Percentiles rank a stretch among this genome's conserved stretches.
Conservation (phyloP, 257 asterid species). For the Solanum stenotomum region DNA sequence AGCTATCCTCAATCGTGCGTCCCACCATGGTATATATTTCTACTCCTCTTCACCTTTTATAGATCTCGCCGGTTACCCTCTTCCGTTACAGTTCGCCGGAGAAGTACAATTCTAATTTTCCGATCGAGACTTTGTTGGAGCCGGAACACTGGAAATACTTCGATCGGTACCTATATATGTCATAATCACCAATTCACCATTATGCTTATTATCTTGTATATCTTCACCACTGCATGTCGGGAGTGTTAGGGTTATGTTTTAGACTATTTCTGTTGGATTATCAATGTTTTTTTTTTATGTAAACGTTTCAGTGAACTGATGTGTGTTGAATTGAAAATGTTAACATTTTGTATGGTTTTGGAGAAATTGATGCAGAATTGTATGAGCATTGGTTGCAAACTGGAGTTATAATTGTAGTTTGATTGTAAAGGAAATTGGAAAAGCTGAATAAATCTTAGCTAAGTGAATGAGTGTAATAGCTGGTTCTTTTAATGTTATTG, state of each 20-base stretch:
- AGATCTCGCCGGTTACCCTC: neutral
- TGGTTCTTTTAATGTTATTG: neutral
- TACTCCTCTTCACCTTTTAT: neutral
- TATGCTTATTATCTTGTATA: neutral
- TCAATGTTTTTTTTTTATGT: neutral
- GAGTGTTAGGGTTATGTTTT: conserved; percentile 1
- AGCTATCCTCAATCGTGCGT: neutral
- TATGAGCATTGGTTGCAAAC: neutral
- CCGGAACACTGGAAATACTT: neutral
- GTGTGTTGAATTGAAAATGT: neutral
- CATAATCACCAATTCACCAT: neutral
- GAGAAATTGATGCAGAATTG: neutral
- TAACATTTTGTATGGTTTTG: neutral
- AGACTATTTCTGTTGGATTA: neutral
- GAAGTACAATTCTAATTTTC: neutral
- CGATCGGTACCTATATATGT: neutral
- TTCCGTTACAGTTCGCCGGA: conserved; percentile 4
- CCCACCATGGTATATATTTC: neutral
- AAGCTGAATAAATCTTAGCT: neutral
- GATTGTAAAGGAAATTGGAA: neutral
- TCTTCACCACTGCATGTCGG: neutral
- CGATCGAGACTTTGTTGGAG: neutral
- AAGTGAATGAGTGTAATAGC: neutral
- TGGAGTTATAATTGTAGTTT: neutral
- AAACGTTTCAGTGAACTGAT: neutral